phyloP scores from a whole-genome alignment of 345 rosid genomes.

The Ailanthus altissimus region DNA sequence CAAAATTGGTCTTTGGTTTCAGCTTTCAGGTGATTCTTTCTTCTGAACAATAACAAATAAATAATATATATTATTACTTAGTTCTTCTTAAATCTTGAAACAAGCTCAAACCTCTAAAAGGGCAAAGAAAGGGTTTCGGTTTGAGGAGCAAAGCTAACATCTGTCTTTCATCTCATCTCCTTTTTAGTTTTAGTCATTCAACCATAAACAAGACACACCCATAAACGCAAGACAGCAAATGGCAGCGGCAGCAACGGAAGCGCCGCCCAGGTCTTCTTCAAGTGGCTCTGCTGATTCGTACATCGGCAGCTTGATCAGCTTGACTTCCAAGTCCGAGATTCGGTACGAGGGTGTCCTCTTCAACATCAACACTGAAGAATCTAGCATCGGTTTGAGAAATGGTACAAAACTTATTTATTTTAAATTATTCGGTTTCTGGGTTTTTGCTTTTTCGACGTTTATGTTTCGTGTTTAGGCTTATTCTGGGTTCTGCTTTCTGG shows the following conservation, averaged over 20 bases:
- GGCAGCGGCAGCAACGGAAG: slow-evolving; percentile 29
- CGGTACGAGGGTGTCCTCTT: slow-evolving; percentile 61
- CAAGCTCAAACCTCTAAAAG: too few relatives aligned
- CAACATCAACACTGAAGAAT: slow-evolving; percentile 59
- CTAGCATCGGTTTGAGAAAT: slow-evolving; percentile 60
- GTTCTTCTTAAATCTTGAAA: too few relatives aligned
- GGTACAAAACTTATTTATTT: slow-evolving; percentile 29
- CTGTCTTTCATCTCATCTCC: too few relatives aligned
- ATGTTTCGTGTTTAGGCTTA: neutral
- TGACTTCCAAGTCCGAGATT: slow-evolving; percentile 64
- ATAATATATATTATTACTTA: too few relatives aligned
- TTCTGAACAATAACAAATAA: too few relatives aligned
- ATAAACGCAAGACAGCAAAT: neutral
- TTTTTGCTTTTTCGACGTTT: neutral
- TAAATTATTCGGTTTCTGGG: neutral
- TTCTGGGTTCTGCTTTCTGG: neutral
- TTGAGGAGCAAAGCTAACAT: too few relatives aligned
- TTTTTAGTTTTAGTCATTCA: too few relatives aligned
- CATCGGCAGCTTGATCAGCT: slow-evolving; percentile 59
- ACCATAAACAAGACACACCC: neutral
- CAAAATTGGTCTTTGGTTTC: too few relatives aligned
- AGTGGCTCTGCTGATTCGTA: slow-evolving; percentile 44
- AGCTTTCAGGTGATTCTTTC: too few relatives aligned
- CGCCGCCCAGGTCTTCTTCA: slow-evolving; percentile 25
- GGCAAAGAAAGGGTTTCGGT: too few relatives aligned